phyloP scores from a whole-genome alignment of 441 rosid genomes.

The Jatropha multifida region DNA sequence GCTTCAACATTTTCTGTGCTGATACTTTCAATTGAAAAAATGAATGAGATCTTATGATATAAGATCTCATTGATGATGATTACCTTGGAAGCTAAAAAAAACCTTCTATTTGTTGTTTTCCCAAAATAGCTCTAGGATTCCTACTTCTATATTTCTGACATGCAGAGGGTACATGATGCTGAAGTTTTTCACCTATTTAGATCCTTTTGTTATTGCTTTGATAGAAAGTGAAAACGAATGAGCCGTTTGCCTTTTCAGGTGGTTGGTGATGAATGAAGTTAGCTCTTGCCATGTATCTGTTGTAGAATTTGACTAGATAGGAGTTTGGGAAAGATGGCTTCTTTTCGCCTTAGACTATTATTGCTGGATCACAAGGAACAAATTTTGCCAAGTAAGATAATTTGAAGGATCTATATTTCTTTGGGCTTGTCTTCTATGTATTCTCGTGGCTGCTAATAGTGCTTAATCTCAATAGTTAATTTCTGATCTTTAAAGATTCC shows the following conservation, averaged over 20 bases:
- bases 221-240: neutral
- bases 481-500: slow-evolving; percentile 2
- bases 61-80: neutral
- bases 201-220: slow-evolving; percentile 6
- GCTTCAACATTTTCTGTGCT: neutral
- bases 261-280: slow-evolving; percentile 4
- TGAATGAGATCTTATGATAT: neutral
- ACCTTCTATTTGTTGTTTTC: neutral
- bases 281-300: slow-evolving; percentile 1
- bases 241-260: slow-evolving; percentile 10
- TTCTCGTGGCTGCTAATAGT: neutral
- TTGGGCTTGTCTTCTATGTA: slow-evolving; percentile 16
- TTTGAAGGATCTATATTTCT: slow-evolving; percentile 8
- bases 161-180: neutral
- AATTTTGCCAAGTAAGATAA: slow-evolving; percentile 20
- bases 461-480: slow-evolving; percentile 5
- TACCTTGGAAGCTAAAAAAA: neutral
- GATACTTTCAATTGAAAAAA: neutral
- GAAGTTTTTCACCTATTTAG: neutral
- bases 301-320: slow-evolving; percentile 4
- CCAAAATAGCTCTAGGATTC: neutral
- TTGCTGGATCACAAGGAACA: neutral
- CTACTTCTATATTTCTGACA: neutral
- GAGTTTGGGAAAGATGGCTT: neutral
- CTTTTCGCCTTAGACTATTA: slow-evolving; percentile 3